Base-by-base conservation (phyloP, 305 asterid genomes). In the Fraxinus nigra region DNA sequence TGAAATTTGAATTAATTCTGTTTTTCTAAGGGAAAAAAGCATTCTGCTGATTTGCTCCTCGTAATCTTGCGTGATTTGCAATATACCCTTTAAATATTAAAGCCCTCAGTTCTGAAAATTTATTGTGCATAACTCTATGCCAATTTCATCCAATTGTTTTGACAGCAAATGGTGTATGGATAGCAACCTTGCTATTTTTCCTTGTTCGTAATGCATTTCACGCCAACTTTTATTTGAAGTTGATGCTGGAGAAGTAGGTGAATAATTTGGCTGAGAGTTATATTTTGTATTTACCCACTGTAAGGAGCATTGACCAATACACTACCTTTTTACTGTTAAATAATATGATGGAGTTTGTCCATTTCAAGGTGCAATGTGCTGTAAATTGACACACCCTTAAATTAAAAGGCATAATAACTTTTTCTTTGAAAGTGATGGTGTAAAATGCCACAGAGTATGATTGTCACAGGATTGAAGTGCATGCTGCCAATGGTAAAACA, bases 1-100 rank as follows among this genome's bases (percentile, higher is more conserved):
- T 51, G 69, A 65, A 78, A 14, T 77, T 77, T 72, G 51, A 40
- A 26, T 79, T 76, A 34, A 26, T 54, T 75, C 77, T 37, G 16
- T 2, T 40, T 76, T 16, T 37, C 26, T 65, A 24, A 28, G 16
- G 35, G 46, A 18, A 37, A 73, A 34, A 26, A 40, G 67, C 75
- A 16, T 28, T 67, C 10, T 40, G 56, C 13, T 46, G 56, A 46
- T 46, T 46, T 13, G 63, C 18, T 73, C 61, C 38, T 51, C 14
- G 11, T 63, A 7, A 16, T 34, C 35, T 78, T 24, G 5, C 75
- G 37, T 3, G 35, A 2, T 34, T 78, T 59, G 63, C 63, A 48
- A 3, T 24, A 22, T 37, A 69, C 35, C 24, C 59, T 32, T 18
- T 34, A 61, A 48, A 65, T 14, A 3, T 18, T 28, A 61, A 48